Percentiles rank a stretch among this genome's conserved stretches.
phyloP scores from a whole-genome alignment of 1,139 yeast genomes.

The Debaryomycetaceae sp. region DNA sequence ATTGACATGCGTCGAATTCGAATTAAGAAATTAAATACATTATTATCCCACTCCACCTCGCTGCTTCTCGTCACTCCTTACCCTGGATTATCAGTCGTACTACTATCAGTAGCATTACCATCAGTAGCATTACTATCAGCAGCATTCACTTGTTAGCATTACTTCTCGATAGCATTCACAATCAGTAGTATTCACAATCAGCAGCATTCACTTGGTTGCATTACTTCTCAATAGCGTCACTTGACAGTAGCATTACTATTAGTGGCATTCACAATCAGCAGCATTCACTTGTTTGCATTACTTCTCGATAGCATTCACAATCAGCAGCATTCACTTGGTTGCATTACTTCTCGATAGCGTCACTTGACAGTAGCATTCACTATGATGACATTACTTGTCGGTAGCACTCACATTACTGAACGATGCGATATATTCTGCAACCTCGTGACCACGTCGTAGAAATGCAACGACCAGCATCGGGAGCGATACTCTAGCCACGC shows the following conservation, averaged over 20 bases:
- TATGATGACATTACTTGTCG: not conserved
- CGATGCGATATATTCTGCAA: constrained; percentile 13
- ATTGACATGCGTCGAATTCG: not conserved
- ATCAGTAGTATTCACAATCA: not conserved
- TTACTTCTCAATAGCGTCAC: no score
- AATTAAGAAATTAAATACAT: not conserved
- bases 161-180: not conserved
- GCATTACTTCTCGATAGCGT: no score
- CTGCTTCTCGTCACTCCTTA: no score
- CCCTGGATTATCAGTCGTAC: no score
- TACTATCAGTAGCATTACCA: no score
- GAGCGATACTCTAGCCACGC: constrained; percentile 36
- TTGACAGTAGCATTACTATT: not conserved
- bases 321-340: no score
- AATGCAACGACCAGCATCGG: constrained; percentile 39
- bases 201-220: no score
- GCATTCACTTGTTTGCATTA: no score
- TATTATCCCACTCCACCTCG: not conserved
- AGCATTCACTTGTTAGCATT: no score
- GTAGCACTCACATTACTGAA: not conserved
- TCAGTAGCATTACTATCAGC: no score
- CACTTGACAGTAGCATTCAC: no score
- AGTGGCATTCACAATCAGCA: not conserved
- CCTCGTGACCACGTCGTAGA: constrained; percentile 41
- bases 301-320: not conserved